These are phyloP conservation scores for Echinosophora koreensis DNA, from an alignment of 306 rosid species.

Conservation along the genomic window DNA sequence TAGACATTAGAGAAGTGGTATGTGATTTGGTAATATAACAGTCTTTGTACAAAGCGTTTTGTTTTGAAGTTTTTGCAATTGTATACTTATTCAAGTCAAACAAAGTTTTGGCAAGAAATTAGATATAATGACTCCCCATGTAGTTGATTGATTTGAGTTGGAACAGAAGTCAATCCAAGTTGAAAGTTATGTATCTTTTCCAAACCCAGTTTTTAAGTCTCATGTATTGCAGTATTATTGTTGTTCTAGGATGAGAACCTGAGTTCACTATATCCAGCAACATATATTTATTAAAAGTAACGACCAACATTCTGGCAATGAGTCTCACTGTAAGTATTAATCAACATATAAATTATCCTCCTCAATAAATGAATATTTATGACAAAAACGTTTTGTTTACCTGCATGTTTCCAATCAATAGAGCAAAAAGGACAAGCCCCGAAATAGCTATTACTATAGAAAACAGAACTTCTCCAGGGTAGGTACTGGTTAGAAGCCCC, in stretches of 20 bases:
- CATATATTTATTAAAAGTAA: neutral
- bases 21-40: neutral
- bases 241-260: neutral
- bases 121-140: neutral
- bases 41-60: neutral
- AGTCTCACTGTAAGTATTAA: constrained; percentile 1
- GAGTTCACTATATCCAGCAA: neutral
- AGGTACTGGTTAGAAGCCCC: constrained; percentile 87
- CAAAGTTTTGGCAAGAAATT: neutral
- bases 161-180: neutral
- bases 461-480: constrained; percentile 75
- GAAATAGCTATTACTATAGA: constrained; percentile 75
- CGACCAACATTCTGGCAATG: neutral
- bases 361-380: constrained; percentile 13
- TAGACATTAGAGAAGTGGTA: neutral
- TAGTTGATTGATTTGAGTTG: constrained; percentile 13
- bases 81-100: constrained; percentile 2
- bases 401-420: constrained; percentile 93
- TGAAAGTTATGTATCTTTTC: neutral
- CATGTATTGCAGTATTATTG: neutral
- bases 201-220: neutral
- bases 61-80: neutral
- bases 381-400: constrained; percentile 45
- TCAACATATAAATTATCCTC: constrained; percentile 21
- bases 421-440: constrained; percentile 86